A percentile compares a stretch with the other conserved stretches of the same genome.
These are phyloP conservation scores for Leishmania martiniquensis DNA, from an alignment of 208 protist species.

Conservation along the genomic window DNA sequence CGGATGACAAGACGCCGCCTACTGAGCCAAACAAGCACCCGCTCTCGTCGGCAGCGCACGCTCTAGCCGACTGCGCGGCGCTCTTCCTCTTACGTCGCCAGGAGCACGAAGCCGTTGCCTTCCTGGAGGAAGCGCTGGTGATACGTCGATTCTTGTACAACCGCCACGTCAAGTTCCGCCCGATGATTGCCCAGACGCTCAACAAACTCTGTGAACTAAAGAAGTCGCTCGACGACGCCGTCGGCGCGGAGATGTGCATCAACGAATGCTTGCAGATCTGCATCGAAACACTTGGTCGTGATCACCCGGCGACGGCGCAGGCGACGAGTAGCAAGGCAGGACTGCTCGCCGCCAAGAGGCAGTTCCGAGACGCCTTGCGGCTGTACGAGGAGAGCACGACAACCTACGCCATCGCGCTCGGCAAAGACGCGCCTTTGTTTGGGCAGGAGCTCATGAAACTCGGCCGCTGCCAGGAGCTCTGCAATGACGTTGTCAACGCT, in stretches of 20 bases:
- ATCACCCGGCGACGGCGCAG: constrained; percentile 84
- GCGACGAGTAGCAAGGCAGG: constrained; percentile 86
- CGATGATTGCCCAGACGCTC: constrained; percentile 91
- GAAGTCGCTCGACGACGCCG: constrained; percentile 76
- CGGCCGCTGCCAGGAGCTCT: constrained; percentile 81
- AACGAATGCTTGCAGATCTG: constrained; percentile 88
- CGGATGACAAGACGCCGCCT: constrained; percentile 47
- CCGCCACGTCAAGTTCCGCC: constrained; percentile 77
- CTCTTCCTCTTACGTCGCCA: constrained; percentile 77
- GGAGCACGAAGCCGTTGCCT: constrained; percentile 75
- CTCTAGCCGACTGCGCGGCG: constrained; percentile 82
- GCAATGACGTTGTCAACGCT: constrained; percentile 61
- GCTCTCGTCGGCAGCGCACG: constrained; percentile 83
- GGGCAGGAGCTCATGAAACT: constrained; percentile 85
- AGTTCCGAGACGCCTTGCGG: constrained; percentile 80
- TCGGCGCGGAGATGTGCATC: constrained; percentile 89
- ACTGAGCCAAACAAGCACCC: constrained; percentile 80
- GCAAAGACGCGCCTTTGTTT: constrained; percentile 76
- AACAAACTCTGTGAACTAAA: constrained; percentile 91
- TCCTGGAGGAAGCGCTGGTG: constrained; percentile 88
- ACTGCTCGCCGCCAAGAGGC: constrained; percentile 73
- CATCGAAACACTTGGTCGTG: constrained; percentile 77
- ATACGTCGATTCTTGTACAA: constrained; percentile 88
- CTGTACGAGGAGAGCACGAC: constrained; percentile 84
- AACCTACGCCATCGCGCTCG: constrained; percentile 72